These are phyloP conservation scores for Coemansia sp. DNA, from an alignment of 192 early-diverging fungal genomes.

Conservation along the genomic window DNA sequence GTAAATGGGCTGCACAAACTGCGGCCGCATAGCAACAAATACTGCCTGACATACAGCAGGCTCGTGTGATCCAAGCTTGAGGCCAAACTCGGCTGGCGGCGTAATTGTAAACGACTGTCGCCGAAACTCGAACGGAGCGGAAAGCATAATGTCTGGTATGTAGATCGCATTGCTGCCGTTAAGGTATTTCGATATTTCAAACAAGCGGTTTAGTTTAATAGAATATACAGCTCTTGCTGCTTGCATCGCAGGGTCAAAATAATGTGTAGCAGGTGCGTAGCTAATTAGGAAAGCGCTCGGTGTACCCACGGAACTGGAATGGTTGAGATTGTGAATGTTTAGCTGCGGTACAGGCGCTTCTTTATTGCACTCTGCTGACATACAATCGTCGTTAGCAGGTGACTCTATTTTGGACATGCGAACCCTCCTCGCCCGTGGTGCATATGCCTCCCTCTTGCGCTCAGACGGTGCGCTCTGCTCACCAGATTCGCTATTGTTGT, in stretches of 20 bases:
- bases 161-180: background rate
- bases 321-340: background rate
- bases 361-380: too few species aligned
- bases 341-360: background rate
- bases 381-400: too few species aligned
- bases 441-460: too few species aligned
- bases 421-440: too few species aligned
- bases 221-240: background rate
- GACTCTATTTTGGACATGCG: too few species aligned
- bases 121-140: background rate
- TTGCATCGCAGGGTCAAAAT: conserved; percentile 1
- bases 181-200: background rate
- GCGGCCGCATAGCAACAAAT: conserved; percentile 5
- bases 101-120: background rate
- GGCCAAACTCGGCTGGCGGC: background rate
- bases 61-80: background rate
- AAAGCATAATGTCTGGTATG: background rate
- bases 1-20: conserved; percentile 12
- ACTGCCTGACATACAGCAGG: background rate
- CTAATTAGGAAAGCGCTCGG: too few species aligned
- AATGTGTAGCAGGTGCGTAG: background rate
- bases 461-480: too few species aligned
- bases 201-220: background rate
- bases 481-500: too few species aligned
- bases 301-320: too few species aligned